A percentile compares a stretch with the other conserved stretches of the same genome.
These are phyloP conservation scores for Candida pseudofarinosa DNA, from an alignment of 805 yeast genomes.

Conservation along the genomic window DNA sequence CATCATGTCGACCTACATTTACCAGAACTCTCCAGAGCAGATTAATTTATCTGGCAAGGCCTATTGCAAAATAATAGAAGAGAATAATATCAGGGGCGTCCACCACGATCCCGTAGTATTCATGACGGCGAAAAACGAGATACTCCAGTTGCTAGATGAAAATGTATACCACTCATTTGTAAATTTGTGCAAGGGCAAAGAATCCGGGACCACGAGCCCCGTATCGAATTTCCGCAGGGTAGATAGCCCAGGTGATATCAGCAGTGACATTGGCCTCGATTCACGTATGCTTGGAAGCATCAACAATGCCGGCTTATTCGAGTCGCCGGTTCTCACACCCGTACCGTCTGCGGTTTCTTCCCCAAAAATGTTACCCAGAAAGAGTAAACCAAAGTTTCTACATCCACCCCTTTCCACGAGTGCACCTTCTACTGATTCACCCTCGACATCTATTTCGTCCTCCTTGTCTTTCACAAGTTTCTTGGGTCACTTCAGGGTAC, in stretches of 20 bases:
- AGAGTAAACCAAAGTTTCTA: conserved; percentile 6
- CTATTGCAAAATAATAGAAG: conserved; percentile 20
- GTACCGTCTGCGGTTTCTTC: conserved; percentile 1
- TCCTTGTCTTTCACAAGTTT: conserved; percentile 10
- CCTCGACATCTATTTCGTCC: conserved; percentile 5
- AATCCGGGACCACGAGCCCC: conserved; percentile 2
- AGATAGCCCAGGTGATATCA: neutral
- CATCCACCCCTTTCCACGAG: conserved; percentile 2
- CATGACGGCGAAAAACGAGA: conserved; percentile 26
- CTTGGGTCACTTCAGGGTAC: conserved; percentile 13
- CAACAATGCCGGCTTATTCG: neutral
- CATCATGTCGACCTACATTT: conserved; percentile 39
- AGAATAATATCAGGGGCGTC: conserved; percentile 7
- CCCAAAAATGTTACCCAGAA: conserved; percentile 1
- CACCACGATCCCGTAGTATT: conserved; percentile 26
- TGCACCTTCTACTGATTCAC: neutral
- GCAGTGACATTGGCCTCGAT: neutral
- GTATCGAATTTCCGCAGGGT: neutral
- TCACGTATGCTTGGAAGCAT: conserved; percentile 2
- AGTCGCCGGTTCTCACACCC: conserved; percentile 7
- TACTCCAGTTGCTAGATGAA: conserved; percentile 29
- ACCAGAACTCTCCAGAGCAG: conserved; percentile 42
- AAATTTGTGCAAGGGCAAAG: conserved; percentile 7
- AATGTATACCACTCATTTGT: conserved; percentile 25
- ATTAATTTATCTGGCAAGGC: conserved; percentile 45